Base-by-base conservation (phyloP, 2,329 filamentous ascomycete genomes). In the Corniculantispora saksenae region DNA sequence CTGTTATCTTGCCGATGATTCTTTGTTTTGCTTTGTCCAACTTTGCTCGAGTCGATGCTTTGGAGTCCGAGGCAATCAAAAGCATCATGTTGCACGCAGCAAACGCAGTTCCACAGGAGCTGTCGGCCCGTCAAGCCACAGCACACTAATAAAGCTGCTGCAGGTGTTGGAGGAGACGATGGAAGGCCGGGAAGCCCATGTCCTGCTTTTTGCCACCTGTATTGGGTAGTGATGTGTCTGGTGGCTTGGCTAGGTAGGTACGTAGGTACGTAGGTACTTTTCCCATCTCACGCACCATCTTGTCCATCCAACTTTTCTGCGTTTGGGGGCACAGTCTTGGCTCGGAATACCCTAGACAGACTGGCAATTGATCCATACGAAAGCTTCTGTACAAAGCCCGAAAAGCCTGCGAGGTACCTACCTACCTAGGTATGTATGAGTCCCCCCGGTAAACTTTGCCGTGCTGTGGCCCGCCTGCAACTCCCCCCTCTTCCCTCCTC, bases 91-190 rank as follows among this genome's bases (percentile, higher is more conserved):
- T 12, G 58, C 3, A n/a, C 19, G 3, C 12, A 32, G 32, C 5
- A 32, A 32, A 32, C 32, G 32, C 32, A 32, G 32, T 40, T 15
- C 40, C 55, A 29, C 57, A 50, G 15, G 50, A 21, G 25, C 25
- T 48, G n/a, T 25, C 57, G 57, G 57, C 57, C 57, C 58, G 58
- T 45, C 47, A 51, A 51, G 58, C 58, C 57, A 50, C 57, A 38
- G 53, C 7, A 23, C 19, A 43, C n/a, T 32, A 32, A 10, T 6
- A 10, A 32, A 10, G 10, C 32, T 32, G 32, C 32, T 10, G 8
- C 19, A 38, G 35, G 29, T 53, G 6, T 9, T 29, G 23, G n/a
- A 32, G 32, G 10, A 32, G 32, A 32, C 32, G 10, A 32, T 6
- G 32, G 32, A 5, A 32, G 38, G 4, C 17, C 38, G 38, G 5